phyloP scores from a whole-genome alignment of 768 basidiomycete genomes.

The Psilocybe cyanescens region DNA sequence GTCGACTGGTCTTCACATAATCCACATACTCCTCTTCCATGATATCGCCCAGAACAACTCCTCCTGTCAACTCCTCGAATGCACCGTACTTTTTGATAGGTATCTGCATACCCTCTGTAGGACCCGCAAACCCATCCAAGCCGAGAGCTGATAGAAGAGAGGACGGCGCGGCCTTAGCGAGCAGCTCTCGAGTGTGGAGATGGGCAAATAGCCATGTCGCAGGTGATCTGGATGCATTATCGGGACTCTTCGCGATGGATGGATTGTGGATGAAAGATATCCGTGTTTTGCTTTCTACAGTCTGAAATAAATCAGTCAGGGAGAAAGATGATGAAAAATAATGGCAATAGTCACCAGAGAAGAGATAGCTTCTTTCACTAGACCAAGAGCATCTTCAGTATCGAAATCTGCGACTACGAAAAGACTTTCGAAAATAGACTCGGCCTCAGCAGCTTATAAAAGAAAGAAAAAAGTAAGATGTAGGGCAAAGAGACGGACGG shows the following conservation, averaged over 20 bases:
- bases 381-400: conserved; percentile 52
- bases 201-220: conserved; percentile 54
- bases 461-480: not conserved
- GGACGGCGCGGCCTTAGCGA: conserved; percentile 42
- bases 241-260: conserved; percentile 17
- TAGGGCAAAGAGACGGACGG: not conserved
- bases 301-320: conserved; percentile 34
- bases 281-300: conserved; percentile 51
- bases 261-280: conserved; percentile 84
- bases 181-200: conserved; percentile 43
- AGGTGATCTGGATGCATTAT: conserved; percentile 23
- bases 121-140: conserved; percentile 15
- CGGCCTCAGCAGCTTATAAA: conserved; percentile 30
- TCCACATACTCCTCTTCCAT: conserved; percentile 36
- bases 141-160: conserved; percentile 45
- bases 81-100: conserved; percentile 35
- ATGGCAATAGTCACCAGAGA: conserved; percentile 56
- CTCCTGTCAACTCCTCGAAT: conserved; percentile 36
- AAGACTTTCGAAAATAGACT: conserved; percentile 46
- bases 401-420: conserved; percentile 84
- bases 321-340: not conserved
- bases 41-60: conserved; percentile 35
- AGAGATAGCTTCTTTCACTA: conserved; percentile 66
- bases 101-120: conserved; percentile 35
- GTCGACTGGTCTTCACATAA: conserved; percentile 48